Conservation (phyloP, 257 asterid genomes). For the Petunia axillaris region DNA sequence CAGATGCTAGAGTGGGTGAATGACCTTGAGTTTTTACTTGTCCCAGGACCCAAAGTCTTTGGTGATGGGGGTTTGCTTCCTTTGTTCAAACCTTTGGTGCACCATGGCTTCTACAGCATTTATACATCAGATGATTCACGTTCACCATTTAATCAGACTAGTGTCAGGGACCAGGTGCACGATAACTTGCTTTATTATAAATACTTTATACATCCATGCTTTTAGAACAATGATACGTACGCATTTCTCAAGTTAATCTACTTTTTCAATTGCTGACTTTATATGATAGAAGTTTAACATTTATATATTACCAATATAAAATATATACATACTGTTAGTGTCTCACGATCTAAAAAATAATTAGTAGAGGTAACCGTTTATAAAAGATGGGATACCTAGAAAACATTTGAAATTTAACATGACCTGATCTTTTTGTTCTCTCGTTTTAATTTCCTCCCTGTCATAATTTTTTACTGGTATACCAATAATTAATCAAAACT, state of each 20-base stretch:
- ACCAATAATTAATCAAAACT: too few relatives aligned
- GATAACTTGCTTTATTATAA: background rate
- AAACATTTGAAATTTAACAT: too few relatives aligned
- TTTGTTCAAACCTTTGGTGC: constrained; percentile 42
- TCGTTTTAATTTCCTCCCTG: too few relatives aligned
- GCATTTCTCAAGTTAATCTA: background rate
- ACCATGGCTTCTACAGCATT: constrained; percentile 71
- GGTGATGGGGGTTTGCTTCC: constrained; percentile 34
- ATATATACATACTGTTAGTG: too few relatives aligned
- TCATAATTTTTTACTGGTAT: too few relatives aligned
- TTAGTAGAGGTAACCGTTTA: too few relatives aligned
- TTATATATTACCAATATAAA: too few relatives aligned
- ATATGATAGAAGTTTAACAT: background rate
- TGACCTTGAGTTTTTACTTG: constrained; percentile 55
- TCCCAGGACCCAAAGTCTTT: constrained; percentile 60
- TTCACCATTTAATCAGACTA: constrained; percentile 59
- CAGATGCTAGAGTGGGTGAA: constrained; percentile 65
- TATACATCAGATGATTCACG: constrained; percentile 66
- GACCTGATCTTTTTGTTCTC: too few relatives aligned
- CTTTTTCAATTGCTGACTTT: background rate
- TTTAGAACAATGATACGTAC: background rate
- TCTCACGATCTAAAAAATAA: too few relatives aligned
- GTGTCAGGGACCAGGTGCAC: constrained; percentile 74
- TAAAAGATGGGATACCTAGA: too few relatives aligned
- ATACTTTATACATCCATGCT: background rate